Evolutionary conservation across 345 rosid genomes (phyloP), one percentile per base, ranked within the genome.

Genomic region (Punica granatum): DNA sequence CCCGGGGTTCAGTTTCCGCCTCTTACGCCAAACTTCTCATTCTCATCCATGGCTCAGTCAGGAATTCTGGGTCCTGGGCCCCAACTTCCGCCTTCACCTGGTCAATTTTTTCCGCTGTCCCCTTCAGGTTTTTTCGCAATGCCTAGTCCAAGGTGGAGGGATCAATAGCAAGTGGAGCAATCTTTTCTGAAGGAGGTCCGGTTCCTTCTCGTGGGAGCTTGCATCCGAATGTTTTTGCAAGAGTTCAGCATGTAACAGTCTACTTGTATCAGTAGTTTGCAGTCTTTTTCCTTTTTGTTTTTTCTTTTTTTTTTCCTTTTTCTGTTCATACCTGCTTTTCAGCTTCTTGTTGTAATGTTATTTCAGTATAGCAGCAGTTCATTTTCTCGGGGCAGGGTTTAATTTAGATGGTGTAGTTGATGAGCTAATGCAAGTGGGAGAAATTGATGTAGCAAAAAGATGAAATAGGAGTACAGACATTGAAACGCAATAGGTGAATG

Each of bases 91-190:
- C 88, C 76, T 21, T 92, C 97, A 23, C 89, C 97, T 16, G 89
- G 98, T 46, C 48, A 79, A 39, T 60, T 62, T 66, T 90, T 82
- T 62, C 98, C 98, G 1, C 77, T 79, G 3, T 92, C 97, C 65
- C 95, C 94, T 31, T 78, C 92, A 46, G 82, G 87, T 26, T 83
- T 86, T 75, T 92, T 88, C 34, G 87, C 96, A 2, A 69, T 80
- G 43, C 74, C 84, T 14, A 90, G 98, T 75, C 98, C 98, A 58
- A 81, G 83, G 77, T 88, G 96, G 97, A 86, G 85, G 72, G 82
- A 76, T 71, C 83, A 83, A 43, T 72, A 34, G 37, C 59, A 32
- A 31, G 41, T 23, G 60, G n/a, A 41, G 56, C 69, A 48, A 19
- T 15, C 14, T 23, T 3, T 43, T 32, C 31, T 66, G 28, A 26